Evolutionary conservation across 805 yeast genomes (phyloP), one percentile per base, ranked within the genome.

Genomic region (Priceomyces castillae): DNA sequence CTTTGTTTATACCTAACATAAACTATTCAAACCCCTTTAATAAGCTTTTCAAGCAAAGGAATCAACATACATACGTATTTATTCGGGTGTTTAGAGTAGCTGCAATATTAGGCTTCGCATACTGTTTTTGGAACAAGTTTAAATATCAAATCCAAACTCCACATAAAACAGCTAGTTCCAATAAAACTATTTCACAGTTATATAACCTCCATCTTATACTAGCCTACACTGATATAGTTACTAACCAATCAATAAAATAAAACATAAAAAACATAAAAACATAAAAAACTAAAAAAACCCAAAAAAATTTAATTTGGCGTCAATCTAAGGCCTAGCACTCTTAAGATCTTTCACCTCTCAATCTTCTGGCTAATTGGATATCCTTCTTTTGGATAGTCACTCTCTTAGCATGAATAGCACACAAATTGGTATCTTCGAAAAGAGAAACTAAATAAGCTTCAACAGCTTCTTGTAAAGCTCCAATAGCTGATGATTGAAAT

Each of bases 331-430:
- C 15, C 15, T 9, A 9, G 25, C 31, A 9, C 15, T 10, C 15
- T 46, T 81, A 86, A 57, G 92, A 80, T 84, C 94, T 84, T 78
- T 86, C 95, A 73, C 97, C 98, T 77, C 97, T 85, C 69, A 92
- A 82, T 79, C 98, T 86, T 78, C 97, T 86, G 57, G 98, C 99
- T 67, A 92, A 80, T 68, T 90, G 96, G 69, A 92, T 88, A 73
- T 92, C 99, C 77, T 90, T 90, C 88, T 90, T 92, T 81, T 89
- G 96, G 65, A 92, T 89, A 54, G 99, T 92, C 59, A 92, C 98
- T 77, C 99, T 86, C 84, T 94, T 92, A 63, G 98, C 99, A 74
- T 92, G 99, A 58, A 90, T 88, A 54, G 98, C 97, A 77, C 97
- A 94, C 77, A 92, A 81, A 79, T 90, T 92, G 55, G 98, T 94